Percentiles rank a stretch among this genome's conserved stretches.
These are phyloP conservation scores for Hypholoma sublateritium DNA, from an alignment of 768 basidiomycete genomes.

Conservation along the genomic window DNA sequence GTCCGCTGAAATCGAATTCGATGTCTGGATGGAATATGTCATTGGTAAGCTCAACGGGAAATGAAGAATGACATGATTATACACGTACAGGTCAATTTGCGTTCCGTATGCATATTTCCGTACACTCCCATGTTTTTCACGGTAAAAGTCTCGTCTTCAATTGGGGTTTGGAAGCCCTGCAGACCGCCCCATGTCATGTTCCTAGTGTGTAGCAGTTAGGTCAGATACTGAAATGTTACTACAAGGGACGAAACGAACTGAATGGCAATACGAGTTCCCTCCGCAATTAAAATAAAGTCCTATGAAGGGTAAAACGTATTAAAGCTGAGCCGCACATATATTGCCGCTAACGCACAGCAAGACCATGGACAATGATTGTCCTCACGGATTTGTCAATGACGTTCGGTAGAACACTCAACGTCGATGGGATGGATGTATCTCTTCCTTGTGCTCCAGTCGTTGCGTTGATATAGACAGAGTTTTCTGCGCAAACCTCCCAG, in stretches of 20 bases:
- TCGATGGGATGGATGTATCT: conserved; percentile 60
- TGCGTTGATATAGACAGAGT: conserved; percentile 52
- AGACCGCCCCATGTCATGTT: conserved; percentile 54
- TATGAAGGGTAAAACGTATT: conserved; percentile 2
- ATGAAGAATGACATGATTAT: not conserved
- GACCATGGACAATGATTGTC: conserved; percentile 65
- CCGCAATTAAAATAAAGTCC: conserved; percentile 43
- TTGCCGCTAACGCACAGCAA: conserved; percentile 45
- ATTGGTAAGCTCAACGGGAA: too few species aligned
- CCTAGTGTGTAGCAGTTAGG: conserved; percentile 17
- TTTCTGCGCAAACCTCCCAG: conserved; percentile 56
- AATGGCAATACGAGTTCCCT: conserved; percentile 54
- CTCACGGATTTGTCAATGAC: conserved; percentile 70
- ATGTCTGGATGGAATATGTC: conserved; percentile 35
- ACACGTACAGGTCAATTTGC: conserved; percentile 59
- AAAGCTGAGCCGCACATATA: not conserved
- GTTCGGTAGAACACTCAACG: conserved; percentile 61
- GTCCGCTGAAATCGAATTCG: conserved; percentile 57
- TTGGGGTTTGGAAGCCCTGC: conserved; percentile 70
- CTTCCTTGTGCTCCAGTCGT: conserved; percentile 31
- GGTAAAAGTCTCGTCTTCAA: conserved; percentile 56
- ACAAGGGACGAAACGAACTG: conserved; percentile 28
- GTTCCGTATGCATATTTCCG: conserved; percentile 61
- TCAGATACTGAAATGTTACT: not conserved
- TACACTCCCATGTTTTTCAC: conserved; percentile 64